Evolutionary conservation across 2,329 filamentous ascomycete species (phyloP), one percentile per base, ranked within the genome.

Genomic region (Cordyceps javanica): DNA sequence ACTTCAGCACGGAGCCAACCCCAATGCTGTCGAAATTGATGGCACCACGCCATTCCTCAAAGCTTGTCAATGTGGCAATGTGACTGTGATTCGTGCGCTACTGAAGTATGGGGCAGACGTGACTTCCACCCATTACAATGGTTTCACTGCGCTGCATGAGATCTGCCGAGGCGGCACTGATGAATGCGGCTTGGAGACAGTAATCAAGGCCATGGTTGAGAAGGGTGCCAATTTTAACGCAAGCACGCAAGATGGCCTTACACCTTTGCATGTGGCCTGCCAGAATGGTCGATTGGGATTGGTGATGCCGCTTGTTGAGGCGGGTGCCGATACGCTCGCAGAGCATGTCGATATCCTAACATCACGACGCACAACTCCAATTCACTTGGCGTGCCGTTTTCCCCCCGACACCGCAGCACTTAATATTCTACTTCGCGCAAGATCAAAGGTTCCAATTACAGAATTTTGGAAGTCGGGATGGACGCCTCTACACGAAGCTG

Each of bases 401-500:
- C 30, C 16, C 19, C 8, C 9, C 1, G 7, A 10, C 3, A 14
- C 5, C 5, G 30, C 25, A 5, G 10, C 14, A 1, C 26, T 54
- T 9, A 6, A 3, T 5, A 3, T 21, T 19, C 13, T 55, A 11
- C 11, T 55, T 3, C 3, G 11, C 14, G n/a, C 5, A 3, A 34
- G 9, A 5, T 26, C 10, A 2, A 8, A 9, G 5, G 19, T 6
- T n/a, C 45, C 26, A 3, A 1, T 41, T 1, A n/a, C 36, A 5
- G 26, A 49, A 2, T 16, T 42, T 3, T 49, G 19, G 34, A 9
- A 5, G 5, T 42, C 34, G 26, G 36, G 34, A 2, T 49, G 54
- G 45, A 34, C 54, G 26, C 54, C 54, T 4, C 45, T 57, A 26
- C 54, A 57, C 19, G 41, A 45, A 7, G 54, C 54, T 3, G 54